phyloP scores from a whole-genome alignment of 2,329 filamentous ascomycete species.

The Aspergillus ustus region DNA sequence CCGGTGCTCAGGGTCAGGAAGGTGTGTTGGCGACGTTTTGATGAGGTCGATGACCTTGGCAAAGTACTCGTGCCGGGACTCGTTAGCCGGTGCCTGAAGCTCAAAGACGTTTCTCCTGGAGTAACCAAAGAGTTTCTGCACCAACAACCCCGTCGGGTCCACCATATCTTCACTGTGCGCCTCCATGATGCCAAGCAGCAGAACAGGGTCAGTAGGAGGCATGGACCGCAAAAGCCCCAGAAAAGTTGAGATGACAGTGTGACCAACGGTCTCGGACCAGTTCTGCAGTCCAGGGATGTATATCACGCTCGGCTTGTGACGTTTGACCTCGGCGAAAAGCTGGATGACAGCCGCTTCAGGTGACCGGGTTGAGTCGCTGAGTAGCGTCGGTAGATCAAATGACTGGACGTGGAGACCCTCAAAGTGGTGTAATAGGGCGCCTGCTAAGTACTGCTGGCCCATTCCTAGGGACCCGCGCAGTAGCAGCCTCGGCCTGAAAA shows the following conservation, averaged over 20 bases:
- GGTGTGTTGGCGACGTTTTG: slow-evolving; percentile 77
- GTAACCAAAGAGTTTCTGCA: slow-evolving; percentile 82
- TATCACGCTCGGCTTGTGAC: slow-evolving; percentile 94
- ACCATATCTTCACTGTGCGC: slow-evolving; percentile 66
- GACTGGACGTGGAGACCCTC: slow-evolving; percentile 94
- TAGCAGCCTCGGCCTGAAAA: slow-evolving; percentile 86
- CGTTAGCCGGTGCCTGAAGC: slow-evolving; percentile 67
- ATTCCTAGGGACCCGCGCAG: slow-evolving; percentile 84
- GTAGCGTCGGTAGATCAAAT: slow-evolving; percentile 85
- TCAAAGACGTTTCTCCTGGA: slow-evolving; percentile 77
- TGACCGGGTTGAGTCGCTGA: slow-evolving; percentile 79
- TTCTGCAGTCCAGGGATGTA: slow-evolving; percentile 89
- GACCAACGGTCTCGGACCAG: slow-evolving; percentile 77
- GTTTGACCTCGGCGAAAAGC: slow-evolving; percentile 87
- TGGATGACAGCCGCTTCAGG: slow-evolving; percentile 88
- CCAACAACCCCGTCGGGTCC: slow-evolving; percentile 61
- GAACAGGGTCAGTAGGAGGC: slow-evolving; percentile 85
- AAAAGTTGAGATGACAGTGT: slow-evolving; percentile 75
- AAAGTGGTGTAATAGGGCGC: slow-evolving; percentile 84
- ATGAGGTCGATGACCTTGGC: slow-evolving; percentile 74
- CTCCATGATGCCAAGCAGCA: slow-evolving; percentile 86
- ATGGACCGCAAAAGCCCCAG: slow-evolving; percentile 79
- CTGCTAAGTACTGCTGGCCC: slow-evolving; percentile 89
- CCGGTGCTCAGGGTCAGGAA: slow-evolving; percentile 82
- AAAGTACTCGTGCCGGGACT: slow-evolving; percentile 78